Evolutionary conservation across 768 basidiomycete species (phyloP).

Genomic region (Phlebiopsis gigantea): DNA sequence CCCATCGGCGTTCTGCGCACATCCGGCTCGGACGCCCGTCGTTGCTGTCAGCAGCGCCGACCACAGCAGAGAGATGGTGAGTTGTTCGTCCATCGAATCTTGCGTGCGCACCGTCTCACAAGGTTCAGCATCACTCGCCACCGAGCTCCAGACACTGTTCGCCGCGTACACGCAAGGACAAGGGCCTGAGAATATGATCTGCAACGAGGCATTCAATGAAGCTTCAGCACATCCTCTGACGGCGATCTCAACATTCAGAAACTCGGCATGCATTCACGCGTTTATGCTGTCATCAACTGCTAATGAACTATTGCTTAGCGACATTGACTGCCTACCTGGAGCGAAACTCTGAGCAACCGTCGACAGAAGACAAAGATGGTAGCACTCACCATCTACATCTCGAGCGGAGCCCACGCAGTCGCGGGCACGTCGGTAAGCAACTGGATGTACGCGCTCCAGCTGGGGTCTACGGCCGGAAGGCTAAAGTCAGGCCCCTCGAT

Average conservation of each 20-base stretch:
- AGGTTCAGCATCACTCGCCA: not conserved
- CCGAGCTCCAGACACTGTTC: not conserved
- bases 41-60: not conserved
- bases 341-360: not conserved
- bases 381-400: not conserved
- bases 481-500: not conserved
- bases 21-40: not conserved
- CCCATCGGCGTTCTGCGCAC: not conserved
- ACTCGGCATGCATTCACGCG: not conserved
- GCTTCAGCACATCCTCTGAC: not conserved
- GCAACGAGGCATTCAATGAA: not conserved
- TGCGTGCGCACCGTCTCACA: not conserved
- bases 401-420: not conserved
- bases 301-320: not conserved
- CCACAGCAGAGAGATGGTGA: not conserved
- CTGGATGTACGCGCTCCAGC: not conserved
- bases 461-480: not conserved
- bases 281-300: not conserved
- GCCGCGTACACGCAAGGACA: not conserved
- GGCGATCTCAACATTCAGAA: not conserved
- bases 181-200: conserved; percentile 6
- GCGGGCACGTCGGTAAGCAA: not conserved
- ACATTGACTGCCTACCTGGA: not conserved
- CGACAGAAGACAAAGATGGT: not conserved
- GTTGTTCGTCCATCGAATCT: not conserved